Base-by-base conservation (phyloP, 2,329 filamentous ascomycete genomes). In the Mollisia scopiformis region DNA sequence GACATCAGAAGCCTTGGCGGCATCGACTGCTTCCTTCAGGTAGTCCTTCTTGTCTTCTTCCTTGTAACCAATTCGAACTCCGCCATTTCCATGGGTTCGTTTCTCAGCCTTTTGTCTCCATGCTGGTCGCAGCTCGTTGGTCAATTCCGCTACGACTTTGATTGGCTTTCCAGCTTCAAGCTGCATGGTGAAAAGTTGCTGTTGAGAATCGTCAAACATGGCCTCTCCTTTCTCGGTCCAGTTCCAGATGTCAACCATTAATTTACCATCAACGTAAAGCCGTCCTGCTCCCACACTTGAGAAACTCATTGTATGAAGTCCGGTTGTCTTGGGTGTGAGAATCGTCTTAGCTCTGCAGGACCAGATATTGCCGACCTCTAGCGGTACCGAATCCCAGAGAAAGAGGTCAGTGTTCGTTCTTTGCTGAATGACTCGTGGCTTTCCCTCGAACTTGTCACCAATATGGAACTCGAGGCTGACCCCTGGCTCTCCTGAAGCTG, bases 11-110 rank as follows among this genome's bases (percentile, higher is more conserved):
- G 79, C 79, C 62, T 78, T 83, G 8, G 89, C 89, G 1, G 81
- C 79, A 21, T 84, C 80, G 3, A 88, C 83, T 0, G 89, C 89
- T 70, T 90, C 80, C 64, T 87, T 81, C n/a, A 90, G 78, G 64
- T 85, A 84, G 67, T 87, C 81, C 46, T 71, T 66, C 67, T 84
- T 82, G 65, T 88, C 85, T 65, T 88, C 82, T 67, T 89, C 84
- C 71, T 88, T 86, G 72, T 89, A 90, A 0, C 89, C 89, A 54
- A 91, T 87, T 3, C 89, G 84, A 68, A 88, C 90, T 2, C 88
- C 88, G 16, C 88, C 88, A 62, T 90, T 90, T 61, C 86, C 86
- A 72, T 91, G 84, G 7, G 84, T 86, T 62, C 80, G 81, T 73
- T 75, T 82, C 73, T 77, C 82, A 69, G 75, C 75, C 72, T 77